These are phyloP conservation scores for Myxozyma kluyveri DNA, from an alignment of 805 yeast species.

Conservation along the genomic window DNA sequence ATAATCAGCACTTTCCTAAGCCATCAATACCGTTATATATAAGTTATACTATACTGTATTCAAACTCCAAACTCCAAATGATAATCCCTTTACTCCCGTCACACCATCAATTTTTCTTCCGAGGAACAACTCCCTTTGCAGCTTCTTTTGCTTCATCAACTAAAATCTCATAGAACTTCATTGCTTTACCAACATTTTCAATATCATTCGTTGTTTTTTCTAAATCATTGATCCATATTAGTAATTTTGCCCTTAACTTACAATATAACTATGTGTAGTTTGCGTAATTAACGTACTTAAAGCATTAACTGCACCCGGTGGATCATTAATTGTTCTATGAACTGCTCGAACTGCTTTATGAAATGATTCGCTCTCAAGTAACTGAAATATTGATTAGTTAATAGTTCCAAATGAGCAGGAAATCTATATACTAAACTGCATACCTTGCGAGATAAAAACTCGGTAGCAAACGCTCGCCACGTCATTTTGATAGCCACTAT, in stretches of 20 bases:
- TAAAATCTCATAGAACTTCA: slow-evolving; percentile 12
- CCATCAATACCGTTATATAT: too few species aligned
- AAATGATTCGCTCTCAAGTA: slow-evolving; percentile 19
- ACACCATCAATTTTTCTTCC: too few species aligned
- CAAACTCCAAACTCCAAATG: too few species aligned
- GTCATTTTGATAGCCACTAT: too few species aligned
- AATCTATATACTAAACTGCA: background rate
- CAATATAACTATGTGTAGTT: background rate
- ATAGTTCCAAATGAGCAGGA: background rate
- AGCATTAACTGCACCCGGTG: slow-evolving; percentile 3
- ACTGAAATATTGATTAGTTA: slow-evolving; percentile 5
- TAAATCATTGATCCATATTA: background rate
- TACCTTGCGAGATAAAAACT: slow-evolving; percentile 17
- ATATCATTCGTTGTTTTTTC: slow-evolving; percentile 7
- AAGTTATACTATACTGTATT: too few species aligned
- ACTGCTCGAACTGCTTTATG: slow-evolving; percentile 17
- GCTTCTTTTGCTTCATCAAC: slow-evolving; percentile 24
- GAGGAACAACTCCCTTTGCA: slow-evolving; percentile 1
- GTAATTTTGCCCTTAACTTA: too few species aligned
- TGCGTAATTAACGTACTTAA: slow-evolving; percentile 10
- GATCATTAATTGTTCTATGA: slow-evolving; percentile 16
- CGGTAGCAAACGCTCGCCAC: slow-evolving; percentile 15
- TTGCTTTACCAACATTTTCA: slow-evolving; percentile 12
- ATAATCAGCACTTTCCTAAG: too few species aligned
- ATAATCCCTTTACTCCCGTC: too few species aligned